These are phyloP conservation scores for Coelastrella sp. DNA, from an alignment of 139 green algal genomes.

Conservation along the genomic window DNA sequence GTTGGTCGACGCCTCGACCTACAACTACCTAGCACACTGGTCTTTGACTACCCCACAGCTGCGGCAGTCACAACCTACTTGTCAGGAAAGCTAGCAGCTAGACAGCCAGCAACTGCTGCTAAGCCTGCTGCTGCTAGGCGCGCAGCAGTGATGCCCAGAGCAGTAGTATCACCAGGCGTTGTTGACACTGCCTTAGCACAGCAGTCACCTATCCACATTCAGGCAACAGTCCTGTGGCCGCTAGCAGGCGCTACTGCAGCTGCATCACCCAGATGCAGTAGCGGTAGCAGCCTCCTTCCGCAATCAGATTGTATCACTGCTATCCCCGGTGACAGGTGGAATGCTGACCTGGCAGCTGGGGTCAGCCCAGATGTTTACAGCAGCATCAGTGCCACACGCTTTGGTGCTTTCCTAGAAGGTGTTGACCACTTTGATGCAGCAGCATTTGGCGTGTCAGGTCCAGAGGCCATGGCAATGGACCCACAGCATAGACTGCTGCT, in stretches of 20 bases:
- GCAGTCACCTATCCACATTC: not conserved
- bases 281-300: not conserved
- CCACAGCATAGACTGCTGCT: constrained; percentile 88
- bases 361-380: not conserved
- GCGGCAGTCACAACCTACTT: constrained; percentile 64
- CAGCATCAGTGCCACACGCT: constrained; percentile 44
- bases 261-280: not conserved
- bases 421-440: constrained; percentile 76
- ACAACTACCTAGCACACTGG: constrained; percentile 63
- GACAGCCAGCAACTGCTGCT: constrained; percentile 11
- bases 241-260: not conserved
- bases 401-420: constrained; percentile 72
- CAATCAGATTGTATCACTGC: constrained; percentile 24
- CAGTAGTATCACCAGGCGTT: not conserved
- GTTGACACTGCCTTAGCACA: not conserved
- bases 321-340: constrained; percentile 44
- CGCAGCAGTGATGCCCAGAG: not conserved
- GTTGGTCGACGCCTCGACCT: constrained; percentile 64
- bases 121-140: not conserved
- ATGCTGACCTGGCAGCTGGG: not conserved
- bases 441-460: constrained; percentile 67
- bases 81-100: constrained; percentile 42
- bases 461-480: constrained; percentile 75
- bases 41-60: constrained; percentile 90
- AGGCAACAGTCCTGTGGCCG: constrained; percentile 8